Base-by-base conservation (phyloP, 2,329 filamentous ascomycete genomes). In the Nemania sp. region DNA sequence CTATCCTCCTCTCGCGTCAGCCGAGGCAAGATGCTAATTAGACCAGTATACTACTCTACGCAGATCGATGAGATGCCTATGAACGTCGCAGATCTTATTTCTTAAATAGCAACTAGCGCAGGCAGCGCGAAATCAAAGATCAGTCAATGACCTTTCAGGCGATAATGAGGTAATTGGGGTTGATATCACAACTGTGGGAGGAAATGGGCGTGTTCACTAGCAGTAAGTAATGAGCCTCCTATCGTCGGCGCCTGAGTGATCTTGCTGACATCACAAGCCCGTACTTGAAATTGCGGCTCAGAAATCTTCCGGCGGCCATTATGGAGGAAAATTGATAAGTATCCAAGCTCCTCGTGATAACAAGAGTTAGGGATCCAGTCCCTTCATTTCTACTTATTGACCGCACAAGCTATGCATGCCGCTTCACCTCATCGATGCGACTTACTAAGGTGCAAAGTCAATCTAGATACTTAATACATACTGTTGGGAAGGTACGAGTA, bases 11-110 rank as follows among this genome's bases (percentile, higher is more conserved):
- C 14, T 15, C 11, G 20, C 5, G 39, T 17, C 15, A 7, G 6
- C n/a, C 14, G 19, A n/a, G 33, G 15, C 4, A 15, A 36, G 56
- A 59, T 49, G 40, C 15, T 44, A 50, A 34, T 15, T 6, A 23
- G 5, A 6, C 9, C 60, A 91, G 87, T 96, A 68, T 96, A 95
- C 77, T 96, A 96, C 76, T 95, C 90, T 14, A 96, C 92, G 41
- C 92, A 97, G 77, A 96, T 97, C 64, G 92, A 97, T 66, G 92
- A 97, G 79, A 97, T 97, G 92, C 92, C 92, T 15, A 97, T 97
- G 92, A 97, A 97, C 69, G 90, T 90, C 70, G 83, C 81, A 66
- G 81, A 82, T 63, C 77, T 85, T 23, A 80, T 80, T 54, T 71
- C 79, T 30, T 83, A 75, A 72, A 39, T 19, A 14, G 15, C 2